A percentile compares a stretch with the other conserved stretches of the same genome.
Evolutionary conservation across 306 rosid genomes (phyloP).

Genomic region (Macrotyloma uniflorum): DNA sequence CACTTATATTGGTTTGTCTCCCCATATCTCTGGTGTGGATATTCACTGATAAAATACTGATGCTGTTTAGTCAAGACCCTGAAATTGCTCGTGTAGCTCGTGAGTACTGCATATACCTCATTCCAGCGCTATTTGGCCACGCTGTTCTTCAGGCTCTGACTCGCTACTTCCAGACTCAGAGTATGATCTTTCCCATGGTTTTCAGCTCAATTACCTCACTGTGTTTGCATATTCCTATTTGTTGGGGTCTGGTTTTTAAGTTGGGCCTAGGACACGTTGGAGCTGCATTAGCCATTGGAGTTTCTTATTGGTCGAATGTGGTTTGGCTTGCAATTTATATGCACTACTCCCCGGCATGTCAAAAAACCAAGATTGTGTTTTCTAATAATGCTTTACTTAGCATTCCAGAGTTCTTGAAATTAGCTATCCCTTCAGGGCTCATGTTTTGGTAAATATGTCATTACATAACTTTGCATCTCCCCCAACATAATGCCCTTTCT

Average conservation of each 20-base stretch:
- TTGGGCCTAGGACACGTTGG: constrained; percentile 54
- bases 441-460: constrained; percentile 49
- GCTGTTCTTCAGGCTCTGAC: constrained; percentile 53
- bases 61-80: constrained; percentile 56
- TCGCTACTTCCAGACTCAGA: constrained; percentile 54
- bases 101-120: constrained; percentile 46
- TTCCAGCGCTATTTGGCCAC: constrained; percentile 51
- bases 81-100: constrained; percentile 47
- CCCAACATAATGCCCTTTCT: neutral
- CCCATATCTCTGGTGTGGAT: constrained; percentile 61
- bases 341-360: constrained; percentile 53
- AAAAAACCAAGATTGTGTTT: constrained; percentile 49
- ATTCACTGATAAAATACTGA: constrained; percentile 57
- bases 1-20: constrained; percentile 52
- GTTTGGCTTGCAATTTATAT: constrained; percentile 50
- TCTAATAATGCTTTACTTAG: constrained; percentile 45
- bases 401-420: constrained; percentile 47
- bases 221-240: constrained; percentile 56
- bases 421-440: constrained; percentile 54
- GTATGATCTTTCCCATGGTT: constrained; percentile 58
- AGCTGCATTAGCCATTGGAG: constrained; percentile 66
- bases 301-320: constrained; percentile 69
- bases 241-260: constrained; percentile 61
- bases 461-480: neutral
- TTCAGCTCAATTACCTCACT: constrained; percentile 42